phyloP scores from a whole-genome alignment of 345 rosid species.

The Corchorus capsularis region DNA sequence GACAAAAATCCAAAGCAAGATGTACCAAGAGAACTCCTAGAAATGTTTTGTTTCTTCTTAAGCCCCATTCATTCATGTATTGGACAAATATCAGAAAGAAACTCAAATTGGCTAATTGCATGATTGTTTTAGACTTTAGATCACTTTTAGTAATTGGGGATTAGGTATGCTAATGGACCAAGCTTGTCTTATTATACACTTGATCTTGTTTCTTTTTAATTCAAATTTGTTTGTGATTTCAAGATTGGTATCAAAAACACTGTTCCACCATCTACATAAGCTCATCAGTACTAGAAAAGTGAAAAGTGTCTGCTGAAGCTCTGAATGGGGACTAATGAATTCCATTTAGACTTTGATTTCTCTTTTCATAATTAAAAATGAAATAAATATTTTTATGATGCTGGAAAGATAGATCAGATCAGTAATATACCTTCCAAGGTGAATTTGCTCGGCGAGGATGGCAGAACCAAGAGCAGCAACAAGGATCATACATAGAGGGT shows the following conservation, averaged over 20 bases:
- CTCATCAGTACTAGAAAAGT: too few species aligned
- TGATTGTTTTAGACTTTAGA: background rate
- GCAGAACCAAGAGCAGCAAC: slow-evolving; percentile 56
- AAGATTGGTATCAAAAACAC: background rate
- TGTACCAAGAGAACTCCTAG: background rate
- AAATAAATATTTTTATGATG: background rate
- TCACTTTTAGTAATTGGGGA: background rate
- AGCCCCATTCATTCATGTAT: background rate
- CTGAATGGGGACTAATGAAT: background rate
- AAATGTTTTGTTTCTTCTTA: background rate
- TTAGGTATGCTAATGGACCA: slow-evolving; percentile 13
- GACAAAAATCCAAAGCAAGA: background rate
- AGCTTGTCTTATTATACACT: background rate
- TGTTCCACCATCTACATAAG: background rate
- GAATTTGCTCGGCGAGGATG: slow-evolving; percentile 61
- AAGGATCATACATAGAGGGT: slow-evolving; percentile 77
- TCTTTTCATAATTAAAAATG: background rate
- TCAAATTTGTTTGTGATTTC: background rate
- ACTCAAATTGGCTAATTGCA: background rate
- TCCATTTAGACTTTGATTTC: background rate
- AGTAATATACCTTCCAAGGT: slow-evolving; percentile 54
- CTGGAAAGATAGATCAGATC: background rate
- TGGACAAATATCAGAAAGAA: background rate
- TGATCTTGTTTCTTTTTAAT: background rate
- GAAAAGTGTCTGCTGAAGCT: background rate